These are phyloP conservation scores for Plasmopara halstedii DNA, from an alignment of 352 stramenopile genomes.

Conservation along the genomic window DNA sequence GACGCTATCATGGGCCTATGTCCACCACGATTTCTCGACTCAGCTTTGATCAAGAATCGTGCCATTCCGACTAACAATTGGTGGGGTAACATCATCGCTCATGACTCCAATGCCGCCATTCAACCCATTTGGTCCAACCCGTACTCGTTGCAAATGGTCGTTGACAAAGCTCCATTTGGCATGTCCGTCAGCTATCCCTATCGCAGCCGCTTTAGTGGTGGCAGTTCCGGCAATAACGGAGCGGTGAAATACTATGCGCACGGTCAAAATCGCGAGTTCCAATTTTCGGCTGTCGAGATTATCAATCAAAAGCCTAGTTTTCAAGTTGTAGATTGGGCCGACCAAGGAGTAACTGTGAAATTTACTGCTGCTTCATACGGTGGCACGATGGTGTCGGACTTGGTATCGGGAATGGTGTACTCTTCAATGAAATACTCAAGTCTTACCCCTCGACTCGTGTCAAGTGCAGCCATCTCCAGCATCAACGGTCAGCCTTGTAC, in stretches of 20 bases:
- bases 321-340: constrained; percentile 47
- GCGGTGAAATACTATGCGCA: constrained; percentile 52
- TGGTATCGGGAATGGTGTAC: constrained; percentile 67
- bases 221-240: constrained; percentile 41
- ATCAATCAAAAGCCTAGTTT: constrained; percentile 31
- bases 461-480: constrained; percentile 29
- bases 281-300: constrained; percentile 49
- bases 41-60: constrained; percentile 29
- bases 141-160: constrained; percentile 36
- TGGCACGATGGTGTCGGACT: constrained; percentile 32
- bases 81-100: constrained; percentile 64
- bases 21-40: constrained; percentile 46
- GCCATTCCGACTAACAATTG: constrained; percentile 68
- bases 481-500: constrained; percentile 33
- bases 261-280: constrained; percentile 36
- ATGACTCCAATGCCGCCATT: constrained; percentile 23
- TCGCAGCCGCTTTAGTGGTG: constrained; percentile 39
- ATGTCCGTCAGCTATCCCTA: constrained; percentile 52
- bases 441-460: constrained; percentile 35
- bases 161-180: constrained; percentile 36
- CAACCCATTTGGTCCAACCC: constrained; percentile 58
- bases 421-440: constrained; percentile 37
- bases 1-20: constrained; percentile 43
- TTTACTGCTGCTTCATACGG: constrained; percentile 20
- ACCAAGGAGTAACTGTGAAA: constrained; percentile 46